Conservation (phyloP, 2,329 filamentous ascomycete species). For the Davidsoniella eucalypti region DNA sequence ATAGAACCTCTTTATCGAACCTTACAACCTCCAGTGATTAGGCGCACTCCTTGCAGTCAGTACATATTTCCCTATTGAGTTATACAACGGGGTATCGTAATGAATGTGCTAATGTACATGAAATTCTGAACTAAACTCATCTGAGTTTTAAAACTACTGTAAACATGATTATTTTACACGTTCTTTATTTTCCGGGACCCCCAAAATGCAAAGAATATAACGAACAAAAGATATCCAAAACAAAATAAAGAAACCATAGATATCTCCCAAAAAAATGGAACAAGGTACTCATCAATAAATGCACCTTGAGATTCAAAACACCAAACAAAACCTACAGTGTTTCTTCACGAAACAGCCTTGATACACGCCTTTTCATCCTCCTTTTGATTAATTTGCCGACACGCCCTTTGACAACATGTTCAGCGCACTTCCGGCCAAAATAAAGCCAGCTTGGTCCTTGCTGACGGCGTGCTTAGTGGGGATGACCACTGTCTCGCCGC, state of each 20-base stretch:
- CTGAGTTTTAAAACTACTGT: no score
- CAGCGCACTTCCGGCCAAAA: constrained; percentile 82
- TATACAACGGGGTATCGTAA: no score
- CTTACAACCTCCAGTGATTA: no score
- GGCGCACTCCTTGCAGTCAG: no score
- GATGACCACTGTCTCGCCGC: constrained; percentile 50
- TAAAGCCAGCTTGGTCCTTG: constrained; percentile 79
- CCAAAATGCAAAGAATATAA: background rate
- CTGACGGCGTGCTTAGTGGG: constrained; percentile 77
- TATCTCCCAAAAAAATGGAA: background rate
- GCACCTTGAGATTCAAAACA: background rate
- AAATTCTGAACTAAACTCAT: no score
- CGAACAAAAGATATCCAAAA: background rate
- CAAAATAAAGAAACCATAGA: background rate
- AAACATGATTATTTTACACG: no score
- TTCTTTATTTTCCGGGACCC: no score
- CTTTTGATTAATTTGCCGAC: no score
- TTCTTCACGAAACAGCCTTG: background rate
- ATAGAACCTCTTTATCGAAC: no score
- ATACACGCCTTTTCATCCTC: no score
- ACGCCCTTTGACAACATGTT: constrained; percentile 61
- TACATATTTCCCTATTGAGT: no score
- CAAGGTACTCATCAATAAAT: background rate
- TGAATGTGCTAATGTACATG: no score
- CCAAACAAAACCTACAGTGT: background rate